Evolutionary conservation across 371 early-diverging fungal species (phyloP), one percentile per base, ranked within the genome.

Genomic region (Mucor piriformis): DNA sequence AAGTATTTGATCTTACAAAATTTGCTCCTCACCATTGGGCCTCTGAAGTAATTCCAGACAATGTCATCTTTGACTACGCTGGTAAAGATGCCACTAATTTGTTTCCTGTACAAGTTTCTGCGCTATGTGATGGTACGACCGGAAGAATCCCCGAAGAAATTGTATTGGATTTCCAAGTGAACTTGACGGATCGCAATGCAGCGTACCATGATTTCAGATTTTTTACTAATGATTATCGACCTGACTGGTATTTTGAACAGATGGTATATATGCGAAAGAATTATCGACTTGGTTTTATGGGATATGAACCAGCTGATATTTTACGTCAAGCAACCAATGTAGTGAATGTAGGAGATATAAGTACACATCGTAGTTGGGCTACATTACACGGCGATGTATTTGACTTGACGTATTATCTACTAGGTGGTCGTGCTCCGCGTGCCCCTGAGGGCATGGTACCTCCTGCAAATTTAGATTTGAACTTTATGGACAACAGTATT

Each of bases 21-120:
- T 89, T 90, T 68, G 84, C 81, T 13, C 84, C 73, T 35, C 83
- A 69, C 40, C 86, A 88, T 51, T 86, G 85, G 49, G 71, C 74
- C 15, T 42, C 54, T 56, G 81, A 77, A 47, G 76, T 84, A 10
- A 76, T 83, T 43, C 73, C 76, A 42, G 76, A 71, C 3, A 71
- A 83, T 29, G 61, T 85, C 3, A 66, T 88, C 6, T 61, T 84
- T 64, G 70, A 75, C 11, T 91, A 91, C 54, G 87, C 80, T 16
- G 92, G 91, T 37, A 65, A 68, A 48, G 91, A 91, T 67, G 73
- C 83, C 42, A 83, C 88, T 4, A 69, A 72, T 58, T 68, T 87
- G 38, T 92, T 92, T 73, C 93, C 93, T 8, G 75, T 91, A 6
- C 93, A 92, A 72, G 79, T 88, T 11, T 86, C 68, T 35, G 67